Percentiles rank a stretch among this genome's conserved stretches.
Conservation (phyloP, 2,329 filamentous ascomycete genomes). For the Fusarium mangiferae region DNA sequence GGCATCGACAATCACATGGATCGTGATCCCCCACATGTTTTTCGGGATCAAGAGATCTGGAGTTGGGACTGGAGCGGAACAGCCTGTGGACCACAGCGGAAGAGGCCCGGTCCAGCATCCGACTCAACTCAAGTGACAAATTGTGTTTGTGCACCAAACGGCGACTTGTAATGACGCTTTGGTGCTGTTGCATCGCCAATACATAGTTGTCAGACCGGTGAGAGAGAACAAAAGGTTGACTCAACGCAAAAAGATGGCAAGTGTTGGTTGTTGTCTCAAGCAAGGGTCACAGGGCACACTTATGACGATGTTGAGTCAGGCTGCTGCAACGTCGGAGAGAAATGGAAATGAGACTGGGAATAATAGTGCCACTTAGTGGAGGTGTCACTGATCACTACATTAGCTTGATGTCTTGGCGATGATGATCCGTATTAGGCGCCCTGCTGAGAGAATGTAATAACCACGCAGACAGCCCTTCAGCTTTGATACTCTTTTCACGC, state of each 20-base stretch:
- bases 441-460: slow-evolving; percentile 16
- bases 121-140: neutral
- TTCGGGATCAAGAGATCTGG: slow-evolving; percentile 23
- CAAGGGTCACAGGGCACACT: slow-evolving; percentile 8
- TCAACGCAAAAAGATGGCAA: neutral
- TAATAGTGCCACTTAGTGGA: slow-evolving; percentile 22
- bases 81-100: slow-evolving; percentile 7
- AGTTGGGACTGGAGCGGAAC: slow-evolving; percentile 10
- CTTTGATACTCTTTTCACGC: neutral
- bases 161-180: slow-evolving; percentile 16
- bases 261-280: slow-evolving; percentile 11
- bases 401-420: slow-evolving; percentile 17
- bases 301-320: slow-evolving; percentile 7
- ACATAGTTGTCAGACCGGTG: neutral
- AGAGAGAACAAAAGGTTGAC: slow-evolving; percentile 1
- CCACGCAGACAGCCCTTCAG: neutral
- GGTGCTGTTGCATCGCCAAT: neutral
- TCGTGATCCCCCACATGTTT: slow-evolving; percentile 32
- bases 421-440: slow-evolving; percentile 16
- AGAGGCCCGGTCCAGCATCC: neutral
- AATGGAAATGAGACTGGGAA: slow-evolving; percentile 36
- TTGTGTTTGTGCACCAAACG: neutral
- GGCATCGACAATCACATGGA: slow-evolving; percentile 33
- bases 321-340: slow-evolving; percentile 19
- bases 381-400: slow-evolving; percentile 1